These are phyloP conservation scores for Amanita thiersii DNA, from an alignment of 768 basidiomycete genomes.

Conservation along the genomic window DNA sequence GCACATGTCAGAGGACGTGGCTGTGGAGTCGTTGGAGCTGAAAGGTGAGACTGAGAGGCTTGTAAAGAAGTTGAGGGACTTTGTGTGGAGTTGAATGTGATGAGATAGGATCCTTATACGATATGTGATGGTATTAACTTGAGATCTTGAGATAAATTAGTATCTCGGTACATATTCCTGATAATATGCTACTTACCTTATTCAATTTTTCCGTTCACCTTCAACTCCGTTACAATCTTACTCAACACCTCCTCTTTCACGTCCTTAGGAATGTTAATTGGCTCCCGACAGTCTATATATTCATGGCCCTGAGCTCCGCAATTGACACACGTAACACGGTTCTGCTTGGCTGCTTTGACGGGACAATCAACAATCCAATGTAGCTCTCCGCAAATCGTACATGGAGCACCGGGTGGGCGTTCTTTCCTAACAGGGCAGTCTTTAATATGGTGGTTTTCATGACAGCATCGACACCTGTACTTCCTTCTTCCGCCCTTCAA, in stretches of 20 bases:
- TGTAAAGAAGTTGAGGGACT: conserved; percentile 11
- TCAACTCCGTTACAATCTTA: no score
- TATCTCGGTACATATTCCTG: no score
- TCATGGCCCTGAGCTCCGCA: background rate
- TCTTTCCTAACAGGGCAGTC: conserved; percentile 2
- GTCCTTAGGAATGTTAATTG: background rate
- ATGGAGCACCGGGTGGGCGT: background rate
- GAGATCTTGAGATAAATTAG: no score
- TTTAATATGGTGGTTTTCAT: conserved; percentile 2
- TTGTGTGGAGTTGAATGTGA: conserved; percentile 10
- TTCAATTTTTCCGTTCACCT: no score
- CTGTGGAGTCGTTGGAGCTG: conserved; percentile 21
- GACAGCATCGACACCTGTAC: background rate
- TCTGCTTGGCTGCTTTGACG: background rate
- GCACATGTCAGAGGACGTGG: conserved; percentile 65
- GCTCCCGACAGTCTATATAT: background rate
- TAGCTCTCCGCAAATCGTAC: conserved; percentile 3
- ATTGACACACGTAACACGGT: background rate
- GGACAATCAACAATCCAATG: conserved; percentile 6
- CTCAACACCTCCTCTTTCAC: background rate
- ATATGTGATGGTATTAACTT: conserved; percentile 1
- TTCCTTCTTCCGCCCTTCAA: background rate
- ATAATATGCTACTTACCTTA: no score
- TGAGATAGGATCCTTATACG: background rate
- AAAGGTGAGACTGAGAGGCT: conserved; percentile 8